Base-by-base conservation (phyloP, 1,284 basidiomycete genomes). In the Ceratobasidium sp. region DNA sequence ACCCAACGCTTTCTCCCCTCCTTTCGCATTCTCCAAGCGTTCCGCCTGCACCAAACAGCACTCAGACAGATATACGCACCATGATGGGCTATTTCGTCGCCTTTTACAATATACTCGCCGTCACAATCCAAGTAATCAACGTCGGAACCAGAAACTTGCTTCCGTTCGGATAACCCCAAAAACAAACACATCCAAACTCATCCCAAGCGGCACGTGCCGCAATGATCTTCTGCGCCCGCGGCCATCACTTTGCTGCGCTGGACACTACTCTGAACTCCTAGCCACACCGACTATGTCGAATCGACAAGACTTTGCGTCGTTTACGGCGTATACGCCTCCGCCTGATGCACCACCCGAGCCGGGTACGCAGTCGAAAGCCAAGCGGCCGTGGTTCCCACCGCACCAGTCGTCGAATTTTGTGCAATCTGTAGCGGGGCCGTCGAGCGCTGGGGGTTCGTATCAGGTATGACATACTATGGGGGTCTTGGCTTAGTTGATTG, bases 331-430 rank as follows among this genome's bases (percentile, higher is more conserved):
- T 90, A 87, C 88, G 15, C 89, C 89, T 69, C 90, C 90, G 6
- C 90, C 91, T 50, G 91, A 91, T 81, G 90, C 91, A 78, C 86
- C 85, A 78, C 38, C 59, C 20, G 59, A 62, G 70, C 81, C 78
- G 75, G 66, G 64, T 23, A 64, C 75, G 82, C 85, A 81, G 81
- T 82, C 64, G 10, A 85, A 84, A 80, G 75, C 83, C 42, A 84
- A 86, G 67, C 85, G 87, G 74, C 87, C 91, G 38, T 93, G 92
- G 91, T 91, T 92, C 79, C 88, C 89, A 59, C 83, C 87, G 79
- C 85, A 84, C 80, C 79, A 81, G 20, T 83, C 84, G 3, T 82
- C 83, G 13, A 82, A 83, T 69, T 75, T 59, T 61, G 61, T 64
- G 5, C 69, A 69, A 20, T 52, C 59, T 54, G 57, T 68, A 23